Evolutionary conservation across 768 basidiomycete species (phyloP), one percentile per base, ranked within the genome.

Genomic region (Leucocoprinus birnbaumii): DNA sequence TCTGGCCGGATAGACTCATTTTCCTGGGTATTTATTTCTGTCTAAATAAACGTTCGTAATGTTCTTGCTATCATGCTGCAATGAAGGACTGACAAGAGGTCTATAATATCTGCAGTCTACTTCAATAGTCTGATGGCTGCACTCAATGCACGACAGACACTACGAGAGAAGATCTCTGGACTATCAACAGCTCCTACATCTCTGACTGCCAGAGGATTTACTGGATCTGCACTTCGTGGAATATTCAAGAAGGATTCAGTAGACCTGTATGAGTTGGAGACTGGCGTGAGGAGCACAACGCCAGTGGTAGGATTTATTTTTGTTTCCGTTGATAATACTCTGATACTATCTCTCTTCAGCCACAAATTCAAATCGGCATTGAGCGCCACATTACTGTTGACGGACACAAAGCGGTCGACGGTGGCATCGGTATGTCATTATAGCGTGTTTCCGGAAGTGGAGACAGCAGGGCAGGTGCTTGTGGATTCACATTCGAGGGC

Each of bases 11-110:
- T n/a, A 53, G 54, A 7, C 62, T 66, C 27, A 62, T 66, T 26
- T 66, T 64, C 53, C 54, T 66, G 55, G 63, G 62, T 3, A 38
- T 66, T n/a, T 66, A 66, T 50, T 66, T 66, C 42, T 60, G 62
- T 14, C 52, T 66, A 18, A 64, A 62, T 50, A 66, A 66, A 59
- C 42, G 65, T 66, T 47, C 40, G 60, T 47, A 5, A 22, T 38
- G 8, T 10, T n/a, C 22, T 25, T 46, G 25, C 42, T n/a, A 7
- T 3, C 11, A 24, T 42, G 11, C 41, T n/a, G 22, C 3, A 6
- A 31, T 6, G 19, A 4, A 7, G 4, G 9, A 37, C 19, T 48
- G 3, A 48, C 31, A 46, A 18, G 6, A n/a, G n/a, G n/a, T n/a
- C n/a, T n/a, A n/a, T n/a, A 18, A 16, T 16, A 18, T 18, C n/a